Evolutionary conservation across 1,284 basidiomycete species (phyloP), one percentile per base, ranked within the genome.

Genomic region (Marasmius oreades): DNA sequence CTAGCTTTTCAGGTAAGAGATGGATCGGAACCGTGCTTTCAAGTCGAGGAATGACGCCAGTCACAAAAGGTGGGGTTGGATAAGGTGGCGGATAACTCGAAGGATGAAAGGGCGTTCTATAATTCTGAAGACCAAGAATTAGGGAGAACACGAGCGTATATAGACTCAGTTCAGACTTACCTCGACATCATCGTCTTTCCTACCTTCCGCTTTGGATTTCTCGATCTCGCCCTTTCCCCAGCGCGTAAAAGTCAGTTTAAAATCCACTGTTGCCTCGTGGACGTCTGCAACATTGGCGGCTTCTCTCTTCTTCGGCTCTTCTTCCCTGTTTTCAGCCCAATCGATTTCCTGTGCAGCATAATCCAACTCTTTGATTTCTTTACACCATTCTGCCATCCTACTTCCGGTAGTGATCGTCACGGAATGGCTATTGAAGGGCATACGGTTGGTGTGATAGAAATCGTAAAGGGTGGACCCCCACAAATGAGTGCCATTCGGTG

Each of bases 1-100:
- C 55, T n/a, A 68, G 60, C 44, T 61, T 65, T 51, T 64, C 52
- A 6, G 67, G 67, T 12, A 68, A 60, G 18, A 63, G 59, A 42
- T 63, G 60, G 37, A 59, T 53, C 4, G 62, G 63, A 20, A 67
- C 46, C 3, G 44, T 52, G 33, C 57, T 45, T 50, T 65, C 61
- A 20, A 67, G 61, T n/a, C 34, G 58, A 5, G 59, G 55, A 42
- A 20, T 20, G 10, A 48, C 10, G 1, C 56, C 53, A 1, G 52
- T 45, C 26, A 58, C 56, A 43, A 63, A 63, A 1, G 62, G 58
- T 5, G 51, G 34, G 5, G 52, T 28, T 33, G 60, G 62, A 55
- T 57, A 63, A 16, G 57, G 55, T 16, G 42, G 16, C 12, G 60
- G 62, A 26, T 57, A 61, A 20, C 52, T 52, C 3, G 37, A 26